A percentile compares a stretch with the other conserved stretches of the same genome.
Conservation (phyloP, 257 asterid species). For the Nicotiana tomentosiformis region DNA sequence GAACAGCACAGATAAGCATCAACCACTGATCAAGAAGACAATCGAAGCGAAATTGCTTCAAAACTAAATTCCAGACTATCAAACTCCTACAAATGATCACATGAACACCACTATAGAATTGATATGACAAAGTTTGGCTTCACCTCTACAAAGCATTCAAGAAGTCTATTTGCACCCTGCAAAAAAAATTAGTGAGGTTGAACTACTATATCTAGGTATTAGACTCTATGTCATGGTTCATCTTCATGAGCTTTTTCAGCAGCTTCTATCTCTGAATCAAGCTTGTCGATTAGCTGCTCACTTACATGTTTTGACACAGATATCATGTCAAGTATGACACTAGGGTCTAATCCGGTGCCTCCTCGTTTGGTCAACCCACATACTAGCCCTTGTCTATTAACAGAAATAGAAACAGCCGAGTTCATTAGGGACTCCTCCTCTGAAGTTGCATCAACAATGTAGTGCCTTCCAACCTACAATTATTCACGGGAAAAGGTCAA, state of each 20-base stretch:
- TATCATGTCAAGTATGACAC: slow-evolving; percentile 71
- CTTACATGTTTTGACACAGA: slow-evolving; percentile 68
- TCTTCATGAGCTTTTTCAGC: slow-evolving; percentile 78
- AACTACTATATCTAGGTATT: neutral
- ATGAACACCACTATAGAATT: neutral
- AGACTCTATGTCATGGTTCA: slow-evolving; percentile 35
- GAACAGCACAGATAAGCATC: neutral
- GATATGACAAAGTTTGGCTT: neutral
- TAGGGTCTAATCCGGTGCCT: slow-evolving; percentile 72
- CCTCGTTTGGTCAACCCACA: slow-evolving; percentile 85
- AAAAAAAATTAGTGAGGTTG: neutral
- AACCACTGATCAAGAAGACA: neutral
- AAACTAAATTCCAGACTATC: neutral
- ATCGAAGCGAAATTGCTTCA: neutral
- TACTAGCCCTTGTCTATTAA: slow-evolving; percentile 60
- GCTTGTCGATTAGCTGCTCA: slow-evolving; percentile 53
- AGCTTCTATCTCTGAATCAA: slow-evolving; percentile 83
- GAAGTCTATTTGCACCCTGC: neutral
- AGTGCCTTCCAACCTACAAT: slow-evolving; percentile 72
- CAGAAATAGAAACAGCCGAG: slow-evolving; percentile 72
- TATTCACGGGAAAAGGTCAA: neutral
- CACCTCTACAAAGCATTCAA: neutral
- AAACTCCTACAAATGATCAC: neutral
- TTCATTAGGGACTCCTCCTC: slow-evolving; percentile 98
- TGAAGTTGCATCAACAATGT: slow-evolving; percentile 74